These are phyloP conservation scores for Narthecium ossifragum DNA, from an alignment of 106 monocot genomes.

Conservation along the genomic window DNA sequence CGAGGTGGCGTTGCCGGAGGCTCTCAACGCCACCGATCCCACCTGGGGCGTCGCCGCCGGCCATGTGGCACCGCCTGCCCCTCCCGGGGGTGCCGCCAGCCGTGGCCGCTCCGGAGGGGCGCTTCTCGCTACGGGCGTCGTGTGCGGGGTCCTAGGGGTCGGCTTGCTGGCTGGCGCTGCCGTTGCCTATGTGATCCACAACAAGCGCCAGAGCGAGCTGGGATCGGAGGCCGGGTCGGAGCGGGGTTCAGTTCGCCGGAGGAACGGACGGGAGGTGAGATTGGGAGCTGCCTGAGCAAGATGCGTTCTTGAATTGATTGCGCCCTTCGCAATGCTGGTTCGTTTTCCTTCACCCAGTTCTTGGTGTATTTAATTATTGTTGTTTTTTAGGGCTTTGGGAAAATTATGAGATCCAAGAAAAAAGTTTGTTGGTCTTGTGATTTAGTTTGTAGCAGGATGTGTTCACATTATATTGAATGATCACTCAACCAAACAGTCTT, in stretches of 20 bases:
- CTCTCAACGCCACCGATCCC: constrained; percentile 3
- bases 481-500: too few relatives aligned
- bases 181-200: not conserved
- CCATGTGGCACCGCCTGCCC: not conserved
- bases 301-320: too few relatives aligned
- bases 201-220: not conserved
- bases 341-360: too few relatives aligned
- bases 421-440: too few relatives aligned
- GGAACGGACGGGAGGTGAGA: constrained; percentile 3
- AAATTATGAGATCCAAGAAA: too few relatives aligned
- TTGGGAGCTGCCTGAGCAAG: too few relatives aligned
- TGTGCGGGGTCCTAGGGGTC: constrained; percentile 1
- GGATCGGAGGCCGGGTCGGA: not conserved
- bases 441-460: too few relatives aligned
- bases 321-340: too few relatives aligned
- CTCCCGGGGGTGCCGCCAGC: not conserved
- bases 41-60: not conserved
- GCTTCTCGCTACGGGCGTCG: not conserved
- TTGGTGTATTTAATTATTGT: too few relatives aligned
- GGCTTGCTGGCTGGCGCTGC: not conserved
- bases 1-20: not conserved
- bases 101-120: not conserved
- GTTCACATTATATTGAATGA: too few relatives aligned
- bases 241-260: not conserved
- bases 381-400: too few relatives aligned